A percentile compares a stretch with the other conserved stretches of the same genome.
Evolutionary conservation across 2,329 filamentous ascomycete species (phyloP).

Genomic region (Blastomyces parvus): DNA sequence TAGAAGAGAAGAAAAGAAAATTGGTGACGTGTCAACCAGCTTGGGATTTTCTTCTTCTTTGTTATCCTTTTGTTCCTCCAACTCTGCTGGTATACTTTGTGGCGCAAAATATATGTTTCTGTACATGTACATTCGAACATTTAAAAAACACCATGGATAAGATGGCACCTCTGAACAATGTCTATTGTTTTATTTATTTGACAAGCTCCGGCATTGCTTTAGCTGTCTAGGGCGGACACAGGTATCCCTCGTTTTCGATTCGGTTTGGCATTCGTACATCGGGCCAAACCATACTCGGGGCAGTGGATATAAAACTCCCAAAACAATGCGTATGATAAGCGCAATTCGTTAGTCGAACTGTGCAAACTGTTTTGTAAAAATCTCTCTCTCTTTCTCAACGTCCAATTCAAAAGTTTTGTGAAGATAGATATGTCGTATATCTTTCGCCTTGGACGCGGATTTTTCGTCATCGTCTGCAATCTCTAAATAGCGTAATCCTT

Average conservation of each 20-base stretch:
- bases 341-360: neutral
- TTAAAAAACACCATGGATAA: neutral
- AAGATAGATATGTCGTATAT: conserved; percentile 56
- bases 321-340: neutral
- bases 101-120: neutral
- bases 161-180: neutral
- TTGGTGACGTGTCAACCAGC: neutral
- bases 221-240: neutral
- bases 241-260: neutral
- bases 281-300: neutral
- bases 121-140: neutral
- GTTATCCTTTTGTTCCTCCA: neutral
- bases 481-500: conserved; percentile 17
- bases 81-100: neutral
- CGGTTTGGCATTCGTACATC: neutral
- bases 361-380: conserved; percentile 1
- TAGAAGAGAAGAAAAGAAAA: neutral
- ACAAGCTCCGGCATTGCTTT: neutral
- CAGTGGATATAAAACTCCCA: neutral
- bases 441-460: conserved; percentile 43
- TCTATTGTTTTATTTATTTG: neutral
- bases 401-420: conserved; percentile 15
- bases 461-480: conserved; percentile 12
- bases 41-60: neutral
- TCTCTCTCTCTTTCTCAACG: neutral